Conservation (phyloP, 1,284 basidiomycete species). For the Ganoderma lucidum region DNA sequence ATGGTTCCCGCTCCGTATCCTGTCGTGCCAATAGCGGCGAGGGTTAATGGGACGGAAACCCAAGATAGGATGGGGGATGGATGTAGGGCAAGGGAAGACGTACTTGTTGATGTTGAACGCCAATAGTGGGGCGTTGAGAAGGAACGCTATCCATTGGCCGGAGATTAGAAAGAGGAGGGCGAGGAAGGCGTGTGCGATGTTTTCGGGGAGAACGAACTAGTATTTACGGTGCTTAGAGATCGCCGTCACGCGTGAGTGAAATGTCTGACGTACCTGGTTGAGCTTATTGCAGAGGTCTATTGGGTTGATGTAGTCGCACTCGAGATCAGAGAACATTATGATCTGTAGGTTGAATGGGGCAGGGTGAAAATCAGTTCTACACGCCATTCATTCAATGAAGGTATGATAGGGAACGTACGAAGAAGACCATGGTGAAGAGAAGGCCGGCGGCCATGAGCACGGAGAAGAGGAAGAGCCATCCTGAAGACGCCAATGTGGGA, state of each 20-base stretch:
- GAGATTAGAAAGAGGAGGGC: constrained; percentile 89
- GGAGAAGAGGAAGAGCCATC: constrained; percentile 94
- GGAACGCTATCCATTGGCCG: constrained; percentile 95
- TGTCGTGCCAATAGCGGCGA: constrained; percentile 43
- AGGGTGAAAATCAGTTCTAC: not conserved
- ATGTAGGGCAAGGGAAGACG: constrained; percentile 41
- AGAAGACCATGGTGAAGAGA: constrained; percentile 98
- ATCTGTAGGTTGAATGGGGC: constrained; percentile 68
- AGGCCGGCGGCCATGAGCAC: constrained; percentile 93
- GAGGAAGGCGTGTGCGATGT: constrained; percentile 93
- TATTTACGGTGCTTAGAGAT: constrained; percentile 3
- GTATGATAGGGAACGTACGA: constrained; percentile 66
- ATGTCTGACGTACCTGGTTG: constrained; percentile 78
- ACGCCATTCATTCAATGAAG: not conserved
- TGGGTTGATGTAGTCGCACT: constrained; percentile 99
- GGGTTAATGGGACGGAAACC: not conserved
- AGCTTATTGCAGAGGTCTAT: constrained; percentile 99
- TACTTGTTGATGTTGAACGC: constrained; percentile 96
- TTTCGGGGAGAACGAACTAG: constrained; percentile 98
- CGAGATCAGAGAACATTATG: constrained; percentile 99
- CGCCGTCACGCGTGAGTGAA: not conserved
- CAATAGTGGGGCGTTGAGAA: constrained; percentile 92
- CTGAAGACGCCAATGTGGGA: constrained; percentile 47
- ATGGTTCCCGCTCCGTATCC: constrained; percentile 93
- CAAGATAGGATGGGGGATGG: not conserved